Base-by-base conservation (phyloP, 345 rosid species). In the Pistacia integerrima region DNA sequence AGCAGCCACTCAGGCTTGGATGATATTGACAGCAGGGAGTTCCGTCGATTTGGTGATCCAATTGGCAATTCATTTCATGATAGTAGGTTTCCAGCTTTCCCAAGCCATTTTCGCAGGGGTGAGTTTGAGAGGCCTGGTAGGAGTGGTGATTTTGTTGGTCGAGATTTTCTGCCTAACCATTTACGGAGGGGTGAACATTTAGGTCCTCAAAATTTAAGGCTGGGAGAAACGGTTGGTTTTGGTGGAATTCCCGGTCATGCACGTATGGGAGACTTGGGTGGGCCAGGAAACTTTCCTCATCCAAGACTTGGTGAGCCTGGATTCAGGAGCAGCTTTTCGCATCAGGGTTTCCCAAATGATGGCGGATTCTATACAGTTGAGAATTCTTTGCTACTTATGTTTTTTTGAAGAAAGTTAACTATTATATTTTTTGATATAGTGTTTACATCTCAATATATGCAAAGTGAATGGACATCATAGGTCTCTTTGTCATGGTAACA, bases 241-340 rank as follows among this genome's bases (percentile, higher is more conserved):
- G 85, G 85, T 74, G 76, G 78, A 64, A 77, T 82, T 72, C 81
- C 82, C 74, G 78, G 82, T 59, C 87, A 75, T 70, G 73, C 82
- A 67, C 81, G 70, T 60, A 81, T 83, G 82, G 89, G 86, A 70
- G 88, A 88, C 46, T 78, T 80, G 12, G 78, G 74, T 64, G 85
- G 85, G 59, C 78, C 85, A 11, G 85, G 84, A 57, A 76, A 78
- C 84, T 82, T 82, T 76, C 81, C 52, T 57, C 83, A 67, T 64
- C 81, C 78, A 16, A 85, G 78, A 36, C 84, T 79, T 83, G 91
- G 90, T 69, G 94, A 89, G 71, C 87, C 90, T 38, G 92, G 94
- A 72, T 89, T 84, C 69, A 85, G 92, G 61, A 88, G 92, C 81
- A 84, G 72, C 84, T 84, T 79, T 81, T 75, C 90, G 11, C 76